phyloP scores from a whole-genome alignment of 1,284 basidiomycete genomes.

The Paramarasmius palmivorus region DNA sequence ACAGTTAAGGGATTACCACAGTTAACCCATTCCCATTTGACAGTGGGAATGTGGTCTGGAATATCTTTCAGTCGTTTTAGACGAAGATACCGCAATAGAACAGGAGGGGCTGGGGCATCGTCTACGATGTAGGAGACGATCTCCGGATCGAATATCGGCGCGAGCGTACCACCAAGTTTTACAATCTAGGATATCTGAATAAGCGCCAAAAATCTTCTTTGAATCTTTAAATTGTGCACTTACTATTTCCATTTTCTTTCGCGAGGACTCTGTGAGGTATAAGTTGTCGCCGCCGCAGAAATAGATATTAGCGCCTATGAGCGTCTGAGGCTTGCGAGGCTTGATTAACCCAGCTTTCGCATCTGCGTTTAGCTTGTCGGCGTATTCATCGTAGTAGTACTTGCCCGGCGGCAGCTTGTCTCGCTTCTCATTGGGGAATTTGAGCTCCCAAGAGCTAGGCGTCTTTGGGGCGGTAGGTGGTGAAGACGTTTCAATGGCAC shows the following conservation, averaged over 20 bases:
- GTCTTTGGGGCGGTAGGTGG: slow-evolving; percentile 11
- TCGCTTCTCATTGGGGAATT: neutral
- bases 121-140: slow-evolving; percentile 66
- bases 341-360: no score
- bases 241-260: slow-evolving; percentile 61
- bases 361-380: slow-evolving; percentile 31
- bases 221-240: slow-evolving; percentile 23
- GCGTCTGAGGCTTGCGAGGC: slow-evolving; percentile 30
- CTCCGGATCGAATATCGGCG: slow-evolving; percentile 52
- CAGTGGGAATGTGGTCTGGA: slow-evolving; percentile 59
- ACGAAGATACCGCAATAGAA: no score
- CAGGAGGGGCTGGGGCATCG: no score
- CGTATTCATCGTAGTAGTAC: slow-evolving; percentile 30
- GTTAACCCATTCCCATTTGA: slow-evolving; percentile 63
- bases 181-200: slow-evolving; percentile 44
- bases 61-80: slow-evolving; percentile 51
- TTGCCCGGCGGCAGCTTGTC: neutral
- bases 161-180: slow-evolving; percentile 54
- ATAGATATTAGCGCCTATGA: slow-evolving; percentile 55
- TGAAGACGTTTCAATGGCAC: slow-evolving; percentile 27
- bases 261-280: slow-evolving; percentile 49
- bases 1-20: slow-evolving; percentile 16
- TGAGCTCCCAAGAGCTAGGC: neutral
- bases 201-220: slow-evolving; percentile 4
- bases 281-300: slow-evolving; percentile 59